Percentiles rank a stretch among this genome's conserved stretches.
Conservation (phyloP, 1,139 yeast genomes). For the Blastobotrys malaysiensis region DNA sequence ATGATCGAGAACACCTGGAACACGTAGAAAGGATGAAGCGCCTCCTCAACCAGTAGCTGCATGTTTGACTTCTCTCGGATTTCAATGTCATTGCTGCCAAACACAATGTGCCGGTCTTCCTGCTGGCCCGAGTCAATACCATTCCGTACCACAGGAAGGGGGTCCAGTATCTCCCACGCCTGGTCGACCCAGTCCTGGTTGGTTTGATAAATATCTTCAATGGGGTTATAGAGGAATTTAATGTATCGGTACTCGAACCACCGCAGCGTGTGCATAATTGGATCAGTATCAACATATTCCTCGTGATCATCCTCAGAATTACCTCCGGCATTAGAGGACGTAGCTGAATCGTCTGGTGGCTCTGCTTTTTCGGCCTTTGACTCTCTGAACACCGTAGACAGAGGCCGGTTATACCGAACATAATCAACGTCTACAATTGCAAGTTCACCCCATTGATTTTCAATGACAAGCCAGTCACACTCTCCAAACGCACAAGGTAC, state of each 20-base stretch:
- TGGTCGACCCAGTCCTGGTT: constrained; percentile 83
- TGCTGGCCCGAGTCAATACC: constrained; percentile 70
- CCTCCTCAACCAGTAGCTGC: constrained; percentile 75
- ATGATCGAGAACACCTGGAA: constrained; percentile 89
- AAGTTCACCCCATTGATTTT: constrained; percentile 88
- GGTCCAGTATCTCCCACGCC: constrained; percentile 57
- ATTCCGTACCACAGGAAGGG: constrained; percentile 27
- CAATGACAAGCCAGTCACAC: constrained; percentile 91
- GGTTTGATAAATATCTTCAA: constrained; percentile 78
- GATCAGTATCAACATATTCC: constrained; percentile 43
- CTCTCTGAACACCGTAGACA: constrained; percentile 56
- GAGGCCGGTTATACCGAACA: constrained; percentile 59
- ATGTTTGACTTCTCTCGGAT: constrained; percentile 65
- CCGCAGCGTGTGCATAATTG: constrained; percentile 63
- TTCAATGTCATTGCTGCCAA: constrained; percentile 71
- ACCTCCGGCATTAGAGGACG: constrained; percentile 2
- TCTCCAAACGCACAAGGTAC: constrained; percentile 60
- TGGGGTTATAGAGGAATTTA: constrained; percentile 75
- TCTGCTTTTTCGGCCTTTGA: constrained; percentile 14
- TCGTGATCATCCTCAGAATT: constrained; percentile 19
- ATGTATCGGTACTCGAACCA: constrained; percentile 78
- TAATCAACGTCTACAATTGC: constrained; percentile 52
- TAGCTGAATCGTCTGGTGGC: constrained; percentile 10
- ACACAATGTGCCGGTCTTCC: constrained; percentile 64
- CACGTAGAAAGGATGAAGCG: constrained; percentile 88